Conservation (phyloP, 2,329 filamentous ascomycete genomes). For the Alternaria solani region DNA sequence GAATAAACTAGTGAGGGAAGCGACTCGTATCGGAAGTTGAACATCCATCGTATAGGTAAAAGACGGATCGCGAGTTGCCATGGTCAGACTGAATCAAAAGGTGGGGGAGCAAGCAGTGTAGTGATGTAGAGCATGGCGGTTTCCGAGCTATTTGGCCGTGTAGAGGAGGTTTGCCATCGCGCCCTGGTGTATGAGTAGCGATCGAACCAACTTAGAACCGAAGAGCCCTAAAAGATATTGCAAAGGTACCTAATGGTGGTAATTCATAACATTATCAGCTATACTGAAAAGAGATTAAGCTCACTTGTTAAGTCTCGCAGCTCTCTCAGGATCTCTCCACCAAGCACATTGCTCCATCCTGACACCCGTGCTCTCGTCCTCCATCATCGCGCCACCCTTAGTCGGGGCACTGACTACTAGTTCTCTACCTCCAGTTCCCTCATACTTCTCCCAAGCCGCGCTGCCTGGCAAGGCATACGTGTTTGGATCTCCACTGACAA, state of each 20-base stretch:
- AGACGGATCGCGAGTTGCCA: too few species aligned
- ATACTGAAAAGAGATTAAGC: background rate
- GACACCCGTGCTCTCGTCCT: constrained; percentile 36
- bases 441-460: constrained; percentile 43
- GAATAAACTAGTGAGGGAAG: too few species aligned
- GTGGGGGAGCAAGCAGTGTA: too few species aligned
- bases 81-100: too few species aligned
- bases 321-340: constrained; percentile 45
- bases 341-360: constrained; percentile 42
- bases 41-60: too few species aligned
- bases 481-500: constrained; percentile 48
- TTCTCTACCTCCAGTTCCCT: constrained; percentile 18
- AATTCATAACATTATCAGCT: background rate
- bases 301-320: constrained; percentile 43
- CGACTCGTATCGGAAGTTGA: too few species aligned
- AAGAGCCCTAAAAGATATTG: background rate
- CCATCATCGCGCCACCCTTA: constrained; percentile 35
- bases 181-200: background rate
- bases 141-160: too few species aligned
- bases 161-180: background rate
- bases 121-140: too few species aligned
- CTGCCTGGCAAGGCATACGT: constrained; percentile 30
- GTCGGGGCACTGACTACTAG: constrained; percentile 35
- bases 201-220: background rate
- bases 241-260: background rate